Evolutionary conservation across 768 basidiomycete species (phyloP).

Genomic region (Auricularia auricula-judae): DNA sequence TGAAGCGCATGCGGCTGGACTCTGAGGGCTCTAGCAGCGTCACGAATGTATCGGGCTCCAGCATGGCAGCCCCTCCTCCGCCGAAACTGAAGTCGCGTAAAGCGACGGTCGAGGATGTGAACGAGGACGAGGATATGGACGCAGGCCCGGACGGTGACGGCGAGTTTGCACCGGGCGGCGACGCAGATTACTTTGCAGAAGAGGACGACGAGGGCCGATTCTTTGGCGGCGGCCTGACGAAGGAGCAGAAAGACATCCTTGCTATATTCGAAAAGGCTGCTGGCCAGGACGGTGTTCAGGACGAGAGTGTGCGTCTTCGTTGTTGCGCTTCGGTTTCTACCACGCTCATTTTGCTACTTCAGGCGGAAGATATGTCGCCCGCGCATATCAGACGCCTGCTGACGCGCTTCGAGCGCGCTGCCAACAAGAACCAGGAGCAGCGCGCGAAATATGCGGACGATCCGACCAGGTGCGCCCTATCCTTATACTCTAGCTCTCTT

Average conservation of each 20-base stretch:
- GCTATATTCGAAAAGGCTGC: constrained; percentile 79
- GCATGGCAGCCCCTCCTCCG: not conserved
- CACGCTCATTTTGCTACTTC: constrained; percentile 1
- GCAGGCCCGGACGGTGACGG: constrained; percentile 22
- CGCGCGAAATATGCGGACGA: constrained; percentile 91
- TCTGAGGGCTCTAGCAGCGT: constrained; percentile 11
- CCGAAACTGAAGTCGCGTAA: not conserved
- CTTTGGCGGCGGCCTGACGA: constrained; percentile 87
- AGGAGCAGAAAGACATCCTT: constrained; percentile 88
- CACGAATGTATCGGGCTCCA: not conserved
- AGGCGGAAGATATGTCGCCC: constrained; percentile 50
- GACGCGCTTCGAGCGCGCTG: constrained; percentile 74
- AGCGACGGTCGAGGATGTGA: constrained; percentile 10
- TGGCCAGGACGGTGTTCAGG: constrained; percentile 47
- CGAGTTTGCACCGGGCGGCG: constrained; percentile 71
- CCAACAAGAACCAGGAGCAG: constrained; percentile 92
- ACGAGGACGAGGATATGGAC: constrained; percentile 51
- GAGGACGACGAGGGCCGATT: constrained; percentile 90
- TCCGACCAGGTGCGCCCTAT: constrained; percentile 62
- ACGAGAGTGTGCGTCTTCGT: constrained; percentile 38
- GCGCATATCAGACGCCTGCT: constrained; percentile 64
- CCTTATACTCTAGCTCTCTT: not conserved
- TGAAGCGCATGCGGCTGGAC: constrained; percentile 69
- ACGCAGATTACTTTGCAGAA: constrained; percentile 83
- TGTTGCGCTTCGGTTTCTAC: not conserved